Conservation (phyloP, 257 asterid genomes). For the Nicotiana undulata region DNA sequence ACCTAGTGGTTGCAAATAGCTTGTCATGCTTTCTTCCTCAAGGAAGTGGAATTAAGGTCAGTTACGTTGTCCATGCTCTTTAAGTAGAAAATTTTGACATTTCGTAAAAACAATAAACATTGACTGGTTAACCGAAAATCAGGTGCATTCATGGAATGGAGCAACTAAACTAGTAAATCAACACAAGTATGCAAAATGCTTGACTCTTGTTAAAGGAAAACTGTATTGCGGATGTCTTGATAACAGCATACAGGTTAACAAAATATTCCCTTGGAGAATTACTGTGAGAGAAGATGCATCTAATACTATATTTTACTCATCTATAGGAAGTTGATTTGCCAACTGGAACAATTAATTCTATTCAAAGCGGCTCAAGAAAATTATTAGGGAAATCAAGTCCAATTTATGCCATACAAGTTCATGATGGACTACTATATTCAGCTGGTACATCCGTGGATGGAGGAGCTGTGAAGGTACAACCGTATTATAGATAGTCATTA, state of each 20-base stretch:
- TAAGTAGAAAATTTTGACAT: not conserved
- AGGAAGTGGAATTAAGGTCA: constrained; percentile 76
- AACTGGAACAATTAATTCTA: constrained; percentile 50
- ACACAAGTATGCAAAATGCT: constrained; percentile 47
- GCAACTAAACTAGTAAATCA: constrained; percentile 51
- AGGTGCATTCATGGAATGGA: constrained; percentile 77
- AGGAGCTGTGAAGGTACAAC: constrained; percentile 53
- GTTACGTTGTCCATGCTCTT: not conserved
- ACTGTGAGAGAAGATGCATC: not conserved
- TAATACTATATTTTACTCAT: not conserved
- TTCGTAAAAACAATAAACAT: constrained; percentile 1
- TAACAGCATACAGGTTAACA: constrained; percentile 73
- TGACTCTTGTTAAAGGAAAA: constrained; percentile 58
- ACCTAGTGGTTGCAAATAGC: constrained; percentile 52
- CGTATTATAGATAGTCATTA: not conserved
- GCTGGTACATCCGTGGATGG: constrained; percentile 64
- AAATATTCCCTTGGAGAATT: not conserved
- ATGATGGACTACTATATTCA: constrained; percentile 57
- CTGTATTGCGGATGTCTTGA: constrained; percentile 78
- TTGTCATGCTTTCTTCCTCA: constrained; percentile 72
- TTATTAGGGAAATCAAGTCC: constrained; percentile 58
- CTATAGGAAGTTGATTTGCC: constrained; percentile 69
- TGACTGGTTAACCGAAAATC: not conserved
- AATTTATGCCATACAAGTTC: constrained; percentile 48
- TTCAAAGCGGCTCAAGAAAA: constrained; percentile 68